These are phyloP conservation scores for Spathaspora gorwiae DNA, from an alignment of 805 yeast genomes.

Conservation along the genomic window DNA sequence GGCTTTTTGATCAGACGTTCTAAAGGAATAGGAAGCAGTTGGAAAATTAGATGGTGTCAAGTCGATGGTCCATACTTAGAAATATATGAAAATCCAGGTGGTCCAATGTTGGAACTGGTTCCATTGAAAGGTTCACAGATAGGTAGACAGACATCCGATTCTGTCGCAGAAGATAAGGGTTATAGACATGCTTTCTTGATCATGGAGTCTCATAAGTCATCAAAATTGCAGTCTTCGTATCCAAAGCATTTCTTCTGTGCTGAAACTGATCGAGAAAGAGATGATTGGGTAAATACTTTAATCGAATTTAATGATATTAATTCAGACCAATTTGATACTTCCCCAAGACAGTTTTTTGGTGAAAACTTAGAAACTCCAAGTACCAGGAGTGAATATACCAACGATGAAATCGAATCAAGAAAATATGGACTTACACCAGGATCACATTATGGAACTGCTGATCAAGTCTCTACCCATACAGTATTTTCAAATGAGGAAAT, in stretches of 20 bases:
- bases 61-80: conserved; percentile 56
- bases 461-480: conserved; percentile 3
- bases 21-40: conserved; percentile 56
- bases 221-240: conserved; percentile 26
- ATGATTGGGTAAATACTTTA: conserved; percentile 57
- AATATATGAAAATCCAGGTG: conserved; percentile 55
- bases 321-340: conserved; percentile 4
- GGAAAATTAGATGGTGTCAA: conserved; percentile 70
- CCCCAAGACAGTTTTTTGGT: conserved; percentile 3
- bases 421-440: conserved; percentile 2
- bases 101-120: conserved; percentile 50
- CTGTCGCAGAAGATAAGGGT: conserved; percentile 43
- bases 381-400: conserved; percentile 1
- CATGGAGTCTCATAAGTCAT: conserved; percentile 41
- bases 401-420: conserved; percentile 3
- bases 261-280: conserved; percentile 73
- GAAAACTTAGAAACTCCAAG: conserved; percentile 4
- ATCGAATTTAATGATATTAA: conserved; percentile 26
- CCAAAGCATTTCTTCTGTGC: conserved; percentile 70
- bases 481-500: conserved; percentile 1
- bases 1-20: conserved; percentile 63
- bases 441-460: neutral
- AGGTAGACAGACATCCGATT: conserved; percentile 45
- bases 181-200: conserved; percentile 59
- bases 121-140: conserved; percentile 48